Evolutionary conservation across 78 protist species (phyloP).

Genomic region (Diacronema lutheri): DNA sequence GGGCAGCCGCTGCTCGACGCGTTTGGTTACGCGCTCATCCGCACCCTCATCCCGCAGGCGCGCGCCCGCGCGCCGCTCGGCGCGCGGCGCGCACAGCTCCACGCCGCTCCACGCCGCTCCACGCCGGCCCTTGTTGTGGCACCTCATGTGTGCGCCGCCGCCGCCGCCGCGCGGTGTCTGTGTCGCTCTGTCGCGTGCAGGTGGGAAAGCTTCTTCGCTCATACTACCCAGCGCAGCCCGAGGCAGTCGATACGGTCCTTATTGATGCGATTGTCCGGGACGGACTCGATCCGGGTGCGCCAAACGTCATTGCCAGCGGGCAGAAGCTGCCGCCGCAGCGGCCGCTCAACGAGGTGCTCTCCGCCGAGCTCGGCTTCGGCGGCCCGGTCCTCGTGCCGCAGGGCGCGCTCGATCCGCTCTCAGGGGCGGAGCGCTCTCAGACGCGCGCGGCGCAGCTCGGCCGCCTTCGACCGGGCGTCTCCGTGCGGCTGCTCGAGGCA

Average conservation of each 20-base stretch:
- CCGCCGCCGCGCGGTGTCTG: no score
- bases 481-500: background rate
- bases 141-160: no score
- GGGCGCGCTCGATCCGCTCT: conserved; percentile 1
- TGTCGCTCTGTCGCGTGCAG: no score
- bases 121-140: no score
- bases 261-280: background rate
- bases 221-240: background rate
- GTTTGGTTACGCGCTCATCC: background rate
- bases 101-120: no score
- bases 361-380: background rate
- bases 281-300: background rate
- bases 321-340: background rate
- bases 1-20: background rate
- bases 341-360: background rate
- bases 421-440: background rate
- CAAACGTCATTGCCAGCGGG: background rate
- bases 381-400: background rate
- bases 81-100: no score
- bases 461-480: background rate
- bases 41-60: background rate
- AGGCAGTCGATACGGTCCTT: background rate
- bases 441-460: background rate
- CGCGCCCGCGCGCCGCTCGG: no score
- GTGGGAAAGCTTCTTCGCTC: background rate